Percentiles rank a stretch among this genome's conserved stretches.
These are phyloP conservation scores for Trichoderma virens DNA, from an alignment of 495 filamentous ascomycete genomes.

Conservation along the genomic window DNA sequence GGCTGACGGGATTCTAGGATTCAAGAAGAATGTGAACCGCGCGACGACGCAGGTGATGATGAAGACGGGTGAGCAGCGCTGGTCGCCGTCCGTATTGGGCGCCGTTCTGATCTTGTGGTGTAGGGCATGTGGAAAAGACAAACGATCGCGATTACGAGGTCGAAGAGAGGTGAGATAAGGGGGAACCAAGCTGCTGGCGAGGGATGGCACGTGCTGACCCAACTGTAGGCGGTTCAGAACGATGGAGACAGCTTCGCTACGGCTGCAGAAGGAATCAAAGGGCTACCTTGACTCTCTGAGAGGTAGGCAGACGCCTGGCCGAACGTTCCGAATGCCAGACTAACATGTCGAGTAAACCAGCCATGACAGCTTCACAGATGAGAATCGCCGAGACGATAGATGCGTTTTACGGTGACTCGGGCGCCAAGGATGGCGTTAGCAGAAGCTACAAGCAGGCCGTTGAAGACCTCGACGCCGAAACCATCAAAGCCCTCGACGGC, in stretches of 20 bases:
- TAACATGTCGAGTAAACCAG: slow-evolving; percentile 32
- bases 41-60: slow-evolving; percentile 99
- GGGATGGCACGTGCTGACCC: slow-evolving; percentile 3
- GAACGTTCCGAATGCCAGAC: not conserved
- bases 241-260: slow-evolving; percentile 87
- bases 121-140: slow-evolving; percentile 93
- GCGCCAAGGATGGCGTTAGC: slow-evolving; percentile 87
- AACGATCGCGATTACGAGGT: slow-evolving; percentile 98
- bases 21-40: slow-evolving; percentile 98
- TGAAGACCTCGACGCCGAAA: slow-evolving; percentile 94
- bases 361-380: slow-evolving; percentile 99
- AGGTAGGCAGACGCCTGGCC: slow-evolving; percentile 42
- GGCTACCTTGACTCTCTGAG: slow-evolving; percentile 92
- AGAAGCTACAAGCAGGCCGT: slow-evolving; percentile 97
- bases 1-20: slow-evolving; percentile 47
- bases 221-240: slow-evolving; percentile 73
- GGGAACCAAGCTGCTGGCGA: not conserved
- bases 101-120: slow-evolving; percentile 10
- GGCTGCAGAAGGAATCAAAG: slow-evolving; percentile 94
- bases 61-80: slow-evolving; percentile 68
- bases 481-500: slow-evolving; percentile 96
- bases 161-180: slow-evolving; percentile 66
- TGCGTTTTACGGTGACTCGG: slow-evolving; percentile 96
- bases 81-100: not conserved
- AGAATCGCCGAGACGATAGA: slow-evolving; percentile 98